Conservation (phyloP, 306 rosid genomes). For the Dalbergia cochinchinensis region DNA sequence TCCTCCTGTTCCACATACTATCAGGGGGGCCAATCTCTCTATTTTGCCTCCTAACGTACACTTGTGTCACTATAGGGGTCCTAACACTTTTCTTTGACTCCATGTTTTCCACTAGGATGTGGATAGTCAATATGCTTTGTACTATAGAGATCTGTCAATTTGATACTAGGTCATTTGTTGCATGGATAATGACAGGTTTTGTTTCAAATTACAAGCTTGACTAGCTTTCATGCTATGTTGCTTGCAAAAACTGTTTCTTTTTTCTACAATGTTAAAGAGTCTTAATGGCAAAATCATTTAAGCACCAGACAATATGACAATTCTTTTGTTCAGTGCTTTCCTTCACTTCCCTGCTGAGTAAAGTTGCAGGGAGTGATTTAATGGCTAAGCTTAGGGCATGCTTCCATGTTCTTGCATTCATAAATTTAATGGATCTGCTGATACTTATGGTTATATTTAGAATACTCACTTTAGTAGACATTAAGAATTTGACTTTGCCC, state of each 20-base stretch:
- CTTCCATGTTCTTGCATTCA: slow-evolving; percentile 27
- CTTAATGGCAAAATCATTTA: not conserved
- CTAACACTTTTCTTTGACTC: not conserved
- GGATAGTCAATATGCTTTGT: not conserved
- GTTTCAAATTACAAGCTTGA: slow-evolving; percentile 8
- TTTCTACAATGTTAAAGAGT: not conserved
- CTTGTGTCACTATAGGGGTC: too few relatives aligned
- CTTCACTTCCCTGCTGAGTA: slow-evolving; percentile 14
- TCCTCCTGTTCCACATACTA: too few relatives aligned
- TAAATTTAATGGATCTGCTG: not conserved
- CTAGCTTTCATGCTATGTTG: not conserved
- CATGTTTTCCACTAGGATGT: not conserved
- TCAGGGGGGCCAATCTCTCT: too few relatives aligned
- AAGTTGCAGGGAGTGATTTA: not conserved
- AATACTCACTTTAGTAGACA: not conserved
- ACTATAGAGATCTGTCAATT: too few relatives aligned
- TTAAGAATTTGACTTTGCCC: slow-evolving; percentile 1
- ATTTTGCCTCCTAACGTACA: too few relatives aligned
- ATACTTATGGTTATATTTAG: not conserved
- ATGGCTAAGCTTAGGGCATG: not conserved
- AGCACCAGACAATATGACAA: not conserved
- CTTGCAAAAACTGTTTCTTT: not conserved
- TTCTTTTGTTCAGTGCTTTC: not conserved
- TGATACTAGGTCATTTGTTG: not conserved
- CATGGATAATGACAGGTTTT: not conserved